A percentile compares a stretch with the other conserved stretches of the same genome.
Evolutionary conservation across 202 grass and related monocot genomes (phyloP).

Genomic region (Musa balbisiana): DNA sequence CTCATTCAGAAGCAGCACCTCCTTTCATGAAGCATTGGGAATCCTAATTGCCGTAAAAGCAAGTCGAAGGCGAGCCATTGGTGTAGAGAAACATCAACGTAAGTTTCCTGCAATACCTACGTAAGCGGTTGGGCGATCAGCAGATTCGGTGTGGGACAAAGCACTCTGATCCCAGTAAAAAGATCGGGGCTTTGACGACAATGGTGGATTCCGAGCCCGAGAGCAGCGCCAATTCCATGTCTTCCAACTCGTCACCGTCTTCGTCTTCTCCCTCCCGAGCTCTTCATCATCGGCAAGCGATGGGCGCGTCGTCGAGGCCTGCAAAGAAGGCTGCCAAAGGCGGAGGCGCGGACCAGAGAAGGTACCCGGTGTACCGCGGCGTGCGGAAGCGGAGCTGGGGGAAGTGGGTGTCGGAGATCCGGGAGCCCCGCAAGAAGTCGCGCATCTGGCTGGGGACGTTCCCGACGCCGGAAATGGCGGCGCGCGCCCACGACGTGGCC

Average conservation of each 20-base stretch:
- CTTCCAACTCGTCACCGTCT: neutral
- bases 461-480: conserved; percentile 9
- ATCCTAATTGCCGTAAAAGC: too few relatives aligned
- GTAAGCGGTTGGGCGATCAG: too few relatives aligned
- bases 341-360: neutral
- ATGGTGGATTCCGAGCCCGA: neutral
- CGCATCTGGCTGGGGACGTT: conserved; percentile 20
- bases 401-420: conserved; percentile 27
- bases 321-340: neutral
- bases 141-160: neutral
- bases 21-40: too few relatives aligned
- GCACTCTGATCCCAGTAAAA: neutral
- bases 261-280: neutral
- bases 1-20: too few relatives aligned
- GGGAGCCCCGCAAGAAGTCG: conserved; percentile 26
- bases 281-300: neutral
- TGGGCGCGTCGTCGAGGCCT: neutral
- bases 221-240: conserved; percentile 1
- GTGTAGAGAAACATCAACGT: too few relatives aligned
- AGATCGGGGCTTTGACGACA: neutral
- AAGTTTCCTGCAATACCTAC: too few relatives aligned
- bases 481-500: conserved; percentile 5
- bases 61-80: too few relatives aligned
- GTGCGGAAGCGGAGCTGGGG: conserved; percentile 25
- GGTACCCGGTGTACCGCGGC: conserved; percentile 16